These are phyloP conservation scores for Taphrina populina DNA, from an alignment of 1,139 yeast genomes.

Conservation along the genomic window DNA sequence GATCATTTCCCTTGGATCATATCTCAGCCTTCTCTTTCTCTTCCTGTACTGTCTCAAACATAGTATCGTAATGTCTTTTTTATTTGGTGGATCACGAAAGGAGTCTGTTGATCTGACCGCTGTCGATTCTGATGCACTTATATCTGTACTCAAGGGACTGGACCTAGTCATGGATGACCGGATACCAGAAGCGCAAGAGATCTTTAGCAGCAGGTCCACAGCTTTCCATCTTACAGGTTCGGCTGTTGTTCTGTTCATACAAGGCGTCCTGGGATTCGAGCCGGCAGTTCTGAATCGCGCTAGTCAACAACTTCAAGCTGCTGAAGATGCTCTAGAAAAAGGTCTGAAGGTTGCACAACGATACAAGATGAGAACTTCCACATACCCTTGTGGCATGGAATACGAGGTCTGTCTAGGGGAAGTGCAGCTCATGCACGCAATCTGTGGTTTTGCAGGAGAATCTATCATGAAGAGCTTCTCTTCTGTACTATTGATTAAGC, in stretches of 20 bases:
- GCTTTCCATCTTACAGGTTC: constrained; percentile 28
- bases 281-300: constrained; percentile 55
- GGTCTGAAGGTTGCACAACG: constrained; percentile 51
- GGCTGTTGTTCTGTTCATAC: constrained; percentile 31
- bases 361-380: constrained; percentile 24
- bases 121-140: constrained; percentile 31
- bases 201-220: constrained; percentile 13
- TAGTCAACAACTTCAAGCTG: constrained; percentile 65
- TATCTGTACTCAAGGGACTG: constrained; percentile 28
- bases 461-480: constrained; percentile 31
- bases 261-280: constrained; percentile 30
- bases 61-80: constrained; percentile 18
- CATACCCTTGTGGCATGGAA: constrained; percentile 29
- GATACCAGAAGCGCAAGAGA: constrained; percentile 25
- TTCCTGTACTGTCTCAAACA: no score
- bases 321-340: constrained; percentile 67
- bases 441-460: constrained; percentile 32
- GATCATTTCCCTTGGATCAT: no score
- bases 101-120: constrained; percentile 26
- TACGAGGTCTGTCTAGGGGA: constrained; percentile 29
- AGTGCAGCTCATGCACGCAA: constrained; percentile 27
- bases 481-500: constrained; percentile 27
- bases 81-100: constrained; percentile 18
- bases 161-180: constrained; percentile 32
- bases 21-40: no score